A percentile compares a stretch with the other conserved stretches of the same genome.
These are phyloP conservation scores for Naganishia friedmannii DNA, from an alignment of 768 basidiomycete genomes.

Conservation along the genomic window DNA sequence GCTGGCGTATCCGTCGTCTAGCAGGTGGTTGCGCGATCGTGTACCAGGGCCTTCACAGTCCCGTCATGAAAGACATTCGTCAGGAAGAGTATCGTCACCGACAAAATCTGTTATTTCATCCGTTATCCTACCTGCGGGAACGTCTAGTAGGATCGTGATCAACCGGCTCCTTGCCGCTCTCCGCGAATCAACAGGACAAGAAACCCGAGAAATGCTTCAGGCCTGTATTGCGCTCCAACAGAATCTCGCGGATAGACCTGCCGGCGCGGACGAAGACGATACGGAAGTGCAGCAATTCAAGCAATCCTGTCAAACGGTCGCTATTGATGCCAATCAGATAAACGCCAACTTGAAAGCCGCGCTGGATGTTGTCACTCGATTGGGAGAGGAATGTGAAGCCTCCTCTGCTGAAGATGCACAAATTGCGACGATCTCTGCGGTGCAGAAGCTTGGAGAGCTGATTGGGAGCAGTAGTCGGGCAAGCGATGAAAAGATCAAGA, in stretches of 20 bases:
- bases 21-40: neutral
- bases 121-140: neutral
- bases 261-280: neutral
- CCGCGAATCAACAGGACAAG: slow-evolving; percentile 7
- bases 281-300: neutral
- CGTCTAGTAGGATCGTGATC: slow-evolving; percentile 27
- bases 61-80: neutral
- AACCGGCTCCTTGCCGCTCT: slow-evolving; percentile 21
- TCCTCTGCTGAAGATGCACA: slow-evolving; percentile 23
- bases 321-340: slow-evolving; percentile 19
- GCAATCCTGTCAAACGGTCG: slow-evolving; percentile 9
- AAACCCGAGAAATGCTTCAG: slow-evolving; percentile 23
- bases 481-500: slow-evolving; percentile 25
- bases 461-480: slow-evolving; percentile 10
- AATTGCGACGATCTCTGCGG: slow-evolving; percentile 19
- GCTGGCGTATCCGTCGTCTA: neutral
- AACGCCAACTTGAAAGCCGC: slow-evolving; percentile 23
- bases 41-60: neutral
- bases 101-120: slow-evolving; percentile 4
- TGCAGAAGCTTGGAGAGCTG: slow-evolving; percentile 14
- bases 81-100: neutral
- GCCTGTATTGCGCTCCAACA: slow-evolving; percentile 23
- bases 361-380: slow-evolving; percentile 6
- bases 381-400: slow-evolving; percentile 13
- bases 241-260: neutral